Evolutionary conservation across 305 asterid species (phyloP), one percentile per base, ranked within the genome.

Genomic region (Coffea humblotiana): DNA sequence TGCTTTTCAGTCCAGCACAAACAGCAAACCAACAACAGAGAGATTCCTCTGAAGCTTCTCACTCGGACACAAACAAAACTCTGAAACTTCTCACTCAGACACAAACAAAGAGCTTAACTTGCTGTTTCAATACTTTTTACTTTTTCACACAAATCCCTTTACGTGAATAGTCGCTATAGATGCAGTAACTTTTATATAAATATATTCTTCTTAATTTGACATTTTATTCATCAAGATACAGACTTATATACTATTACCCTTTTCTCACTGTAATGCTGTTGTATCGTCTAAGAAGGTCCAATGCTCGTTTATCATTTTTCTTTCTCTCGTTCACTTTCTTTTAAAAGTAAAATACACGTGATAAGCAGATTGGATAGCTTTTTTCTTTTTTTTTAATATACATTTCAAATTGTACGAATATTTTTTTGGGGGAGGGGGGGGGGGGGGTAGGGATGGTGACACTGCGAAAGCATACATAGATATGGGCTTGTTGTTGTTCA

Each of bases 31-130:
- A 60, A 58, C 58, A 48, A 48, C 52, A 73, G 72, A 65, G 74
- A 73, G 82, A 82, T 82, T 82, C 82, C 60, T 70, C 66, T 54
- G 35, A 64, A 61, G 3, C 79, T 74, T 69, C 73, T 77, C 58
- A 54, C 43, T 37, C 43, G 43, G 43, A 37, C 43, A 4, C 43
- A 37, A 37, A 37, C 43, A 4, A 37, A 37, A 37, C 43, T 37
- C 43, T 37, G 43, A 37, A 37, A 4, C 43, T 35, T 76, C 61
- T 69, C 80, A 5, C 71, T 69, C 76, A 32, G 71, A 72, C n/a
- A 52, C 58, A 56, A 10, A 71, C 67, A 32, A 64, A 77, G 43
- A 37, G 3, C 54, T 49, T 9, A 9, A 49, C 54, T 49, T 49
- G 14, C 14, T 8, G 13, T 48, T 8, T 48, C 8, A 5, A 48